Evolutionary conservation across 2,329 filamentous ascomycete genomes (phyloP).

Genomic region (Cercospora nicotianae): DNA sequence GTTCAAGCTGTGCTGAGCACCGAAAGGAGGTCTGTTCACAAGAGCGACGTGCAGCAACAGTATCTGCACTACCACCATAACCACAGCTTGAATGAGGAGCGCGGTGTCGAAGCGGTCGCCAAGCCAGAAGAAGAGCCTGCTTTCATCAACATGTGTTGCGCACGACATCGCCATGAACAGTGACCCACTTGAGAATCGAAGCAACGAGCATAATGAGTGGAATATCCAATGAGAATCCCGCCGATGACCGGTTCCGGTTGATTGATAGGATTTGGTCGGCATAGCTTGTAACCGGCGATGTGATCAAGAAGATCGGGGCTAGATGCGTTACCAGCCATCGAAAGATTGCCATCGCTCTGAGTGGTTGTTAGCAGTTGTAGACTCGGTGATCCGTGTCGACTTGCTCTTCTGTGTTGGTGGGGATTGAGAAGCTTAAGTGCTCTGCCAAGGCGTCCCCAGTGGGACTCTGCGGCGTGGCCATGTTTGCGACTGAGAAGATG

Average conservation of each 20-base stretch:
- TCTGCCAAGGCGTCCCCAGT: conserved; percentile 2
- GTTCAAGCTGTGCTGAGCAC: conserved; percentile 41
- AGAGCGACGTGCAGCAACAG: conserved; percentile 62
- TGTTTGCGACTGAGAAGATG: conserved; percentile 3
- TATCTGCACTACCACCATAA: conserved; percentile 61
- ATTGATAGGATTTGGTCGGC: conserved; percentile 67
- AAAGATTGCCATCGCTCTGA: conserved; percentile 37
- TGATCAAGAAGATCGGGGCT: conserved; percentile 52
- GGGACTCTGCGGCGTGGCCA: conserved; percentile 8
- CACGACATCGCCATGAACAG: neutral
- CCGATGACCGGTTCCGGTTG: conserved; percentile 59
- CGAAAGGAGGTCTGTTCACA: conserved; percentile 52
- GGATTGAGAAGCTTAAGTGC: conserved; percentile 22
- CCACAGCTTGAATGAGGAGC: conserved; percentile 59
- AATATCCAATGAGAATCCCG: conserved; percentile 66
- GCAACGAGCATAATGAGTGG: conserved; percentile 67
- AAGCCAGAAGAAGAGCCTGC: conserved; percentile 65
- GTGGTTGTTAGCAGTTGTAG: conserved; percentile 19
- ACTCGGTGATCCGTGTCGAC: conserved; percentile 3
- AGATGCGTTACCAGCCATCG: conserved; percentile 40
- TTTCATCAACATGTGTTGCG: neutral
- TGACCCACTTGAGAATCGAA: conserved; percentile 59
- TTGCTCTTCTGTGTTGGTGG: conserved; percentile 24
- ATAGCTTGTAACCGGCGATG: conserved; percentile 65
- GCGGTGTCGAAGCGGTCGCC: conserved; percentile 60